These are phyloP conservation scores for Handroanthus guayacan DNA, from an alignment of 257 asterid species.

Conservation along the genomic window DNA sequence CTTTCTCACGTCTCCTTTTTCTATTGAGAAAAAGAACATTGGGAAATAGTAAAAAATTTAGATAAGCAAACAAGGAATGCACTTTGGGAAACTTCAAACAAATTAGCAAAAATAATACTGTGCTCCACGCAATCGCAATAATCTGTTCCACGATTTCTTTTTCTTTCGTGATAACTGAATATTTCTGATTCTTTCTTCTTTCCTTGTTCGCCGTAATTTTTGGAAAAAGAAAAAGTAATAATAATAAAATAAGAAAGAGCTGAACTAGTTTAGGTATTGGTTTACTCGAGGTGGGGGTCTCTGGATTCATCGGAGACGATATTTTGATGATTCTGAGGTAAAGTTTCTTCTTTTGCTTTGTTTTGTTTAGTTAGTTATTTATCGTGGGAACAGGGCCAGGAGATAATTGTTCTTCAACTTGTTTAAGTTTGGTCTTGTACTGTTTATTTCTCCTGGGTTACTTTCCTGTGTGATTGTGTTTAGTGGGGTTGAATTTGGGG, in stretches of 20 bases:
- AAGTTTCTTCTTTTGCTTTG: conserved; percentile 10
- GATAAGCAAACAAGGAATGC: conserved; percentile 13
- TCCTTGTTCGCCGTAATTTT: neutral
- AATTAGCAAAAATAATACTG: neutral
- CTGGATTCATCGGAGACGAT: conserved; percentile 32
- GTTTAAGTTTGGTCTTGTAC: neutral
- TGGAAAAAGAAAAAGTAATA: neutral
- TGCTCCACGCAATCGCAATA: conserved; percentile 42
- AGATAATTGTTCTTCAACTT: conserved; percentile 1
- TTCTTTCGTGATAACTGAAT: conserved; percentile 15
- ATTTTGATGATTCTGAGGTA: conserved; percentile 35
- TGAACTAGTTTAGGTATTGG: conserved; percentile 23
- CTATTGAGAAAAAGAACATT: neutral
- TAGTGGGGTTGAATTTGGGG: conserved; percentile 30
- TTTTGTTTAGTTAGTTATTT: conserved; percentile 5
- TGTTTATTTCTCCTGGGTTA: neutral
- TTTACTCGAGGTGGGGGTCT: conserved; percentile 35
- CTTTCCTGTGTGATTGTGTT: neutral
- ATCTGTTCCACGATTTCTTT: conserved; percentile 28
- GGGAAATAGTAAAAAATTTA: neutral
- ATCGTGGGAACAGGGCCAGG: conserved; percentile 21
- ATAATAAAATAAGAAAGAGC: neutral
- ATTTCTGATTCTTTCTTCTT: conserved; percentile 32
- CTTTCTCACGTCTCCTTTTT: conserved; percentile 10
- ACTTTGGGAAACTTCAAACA: conserved; percentile 28